phyloP scores from a whole-genome alignment of 257 asterid species.

The Pogostemon cablin region DNA sequence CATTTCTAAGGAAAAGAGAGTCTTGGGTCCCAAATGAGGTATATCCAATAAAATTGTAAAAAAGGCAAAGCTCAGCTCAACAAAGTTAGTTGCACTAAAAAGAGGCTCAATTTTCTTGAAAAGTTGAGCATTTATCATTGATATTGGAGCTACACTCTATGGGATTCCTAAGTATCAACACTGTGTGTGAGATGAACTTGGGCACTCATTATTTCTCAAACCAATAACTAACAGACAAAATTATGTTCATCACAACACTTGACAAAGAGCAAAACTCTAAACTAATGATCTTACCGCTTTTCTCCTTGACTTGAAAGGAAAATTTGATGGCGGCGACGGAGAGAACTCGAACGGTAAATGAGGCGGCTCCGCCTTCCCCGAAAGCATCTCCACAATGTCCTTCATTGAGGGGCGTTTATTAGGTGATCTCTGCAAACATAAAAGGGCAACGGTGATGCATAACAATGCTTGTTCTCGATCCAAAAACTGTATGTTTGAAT shows the following conservation, averaged over 20 bases:
- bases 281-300: slow-evolving; percentile 51
- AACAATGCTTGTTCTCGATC: slow-evolving; percentile 63
- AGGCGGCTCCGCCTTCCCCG: slow-evolving; percentile 84
- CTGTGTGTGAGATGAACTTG: slow-evolving; percentile 31
- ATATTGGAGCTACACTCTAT: slow-evolving; percentile 35
- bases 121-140: slow-evolving; percentile 37
- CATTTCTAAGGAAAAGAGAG: slow-evolving; percentile 34
- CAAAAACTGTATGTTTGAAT: slow-evolving; percentile 55
- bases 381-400: slow-evolving; percentile 80
- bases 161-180: slow-evolving; percentile 62
- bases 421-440: slow-evolving; percentile 80
- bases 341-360: slow-evolving; percentile 87
- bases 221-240: slow-evolving; percentile 19
- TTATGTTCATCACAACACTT: slow-evolving; percentile 23
- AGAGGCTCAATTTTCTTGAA: slow-evolving; percentile 41
- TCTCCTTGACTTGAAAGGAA: slow-evolving; percentile 71
- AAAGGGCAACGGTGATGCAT: slow-evolving; percentile 77
- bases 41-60: slow-evolving; percentile 28
- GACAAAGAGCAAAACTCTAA: slow-evolving; percentile 29
- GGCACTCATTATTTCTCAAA: slow-evolving; percentile 36
- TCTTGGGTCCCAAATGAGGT: slow-evolving; percentile 45
- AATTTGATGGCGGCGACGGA: slow-evolving; percentile 82
- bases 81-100: slow-evolving; percentile 42
- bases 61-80: slow-evolving; percentile 34
- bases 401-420: slow-evolving; percentile 74